phyloP scores from a whole-genome alignment of 2,329 filamentous ascomycete genomes.

The Cyanodermella asteris region DNA sequence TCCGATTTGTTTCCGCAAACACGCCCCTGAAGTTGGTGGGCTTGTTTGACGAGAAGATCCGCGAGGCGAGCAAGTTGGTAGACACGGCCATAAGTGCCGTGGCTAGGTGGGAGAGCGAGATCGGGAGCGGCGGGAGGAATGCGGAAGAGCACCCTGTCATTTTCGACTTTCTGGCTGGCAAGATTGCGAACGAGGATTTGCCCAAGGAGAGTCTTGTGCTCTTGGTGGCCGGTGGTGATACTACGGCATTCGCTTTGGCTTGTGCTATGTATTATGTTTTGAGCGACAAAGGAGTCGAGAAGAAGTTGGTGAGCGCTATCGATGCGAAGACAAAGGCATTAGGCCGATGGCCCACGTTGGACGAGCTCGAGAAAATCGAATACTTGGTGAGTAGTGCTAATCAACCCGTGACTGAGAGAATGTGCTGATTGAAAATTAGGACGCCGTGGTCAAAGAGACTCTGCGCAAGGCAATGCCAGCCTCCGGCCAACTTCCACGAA shows the following conservation, averaged over 20 bases:
- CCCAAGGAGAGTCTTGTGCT: constrained; percentile 3
- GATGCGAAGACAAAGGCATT: background rate
- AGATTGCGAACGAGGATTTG: constrained; percentile 1
- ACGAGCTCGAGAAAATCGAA: background rate
- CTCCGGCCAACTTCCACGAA: constrained; percentile 4
- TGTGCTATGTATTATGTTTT: constrained; percentile 2
- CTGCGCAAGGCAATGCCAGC: constrained; percentile 3
- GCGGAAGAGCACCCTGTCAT: constrained; percentile 1
- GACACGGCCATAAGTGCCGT: background rate
- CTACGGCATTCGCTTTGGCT: constrained; percentile 2
- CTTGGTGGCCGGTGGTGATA: constrained; percentile 4
- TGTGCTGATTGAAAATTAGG: background rate
- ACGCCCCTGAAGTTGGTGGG: background rate
- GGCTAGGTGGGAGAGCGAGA: constrained; percentile 1
- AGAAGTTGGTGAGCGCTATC: constrained; percentile 2
- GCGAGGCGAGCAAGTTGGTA: background rate
- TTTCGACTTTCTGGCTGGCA: constrained; percentile 4
- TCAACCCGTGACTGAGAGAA: background rate
- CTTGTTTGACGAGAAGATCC: background rate
- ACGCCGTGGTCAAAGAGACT: constrained; percentile 5
- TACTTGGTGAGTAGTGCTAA: constrained; percentile 1
- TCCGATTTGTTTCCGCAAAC: too few species aligned
- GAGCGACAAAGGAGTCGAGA: background rate
- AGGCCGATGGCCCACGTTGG: background rate
- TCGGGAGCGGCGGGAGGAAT: constrained; percentile 1